These are phyloP conservation scores for Lasiosphaeriaceae sp. DNA, from an alignment of 495 filamentous ascomycete species.

Conservation along the genomic window DNA sequence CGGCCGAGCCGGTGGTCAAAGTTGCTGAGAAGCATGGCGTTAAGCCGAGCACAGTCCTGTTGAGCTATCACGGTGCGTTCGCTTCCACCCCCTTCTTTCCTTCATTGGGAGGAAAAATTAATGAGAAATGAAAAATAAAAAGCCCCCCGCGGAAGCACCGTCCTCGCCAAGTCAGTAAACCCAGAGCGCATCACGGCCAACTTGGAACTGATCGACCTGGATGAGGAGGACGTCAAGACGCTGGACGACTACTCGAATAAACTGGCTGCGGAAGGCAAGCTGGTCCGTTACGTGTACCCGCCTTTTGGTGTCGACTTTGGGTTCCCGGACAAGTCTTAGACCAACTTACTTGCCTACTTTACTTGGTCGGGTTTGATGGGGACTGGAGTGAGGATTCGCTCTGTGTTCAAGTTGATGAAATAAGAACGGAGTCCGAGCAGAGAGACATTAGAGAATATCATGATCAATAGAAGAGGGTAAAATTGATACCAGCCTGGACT, in stretches of 20 bases:
- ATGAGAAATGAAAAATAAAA: background rate
- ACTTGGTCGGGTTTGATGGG: no score
- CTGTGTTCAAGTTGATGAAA: no score
- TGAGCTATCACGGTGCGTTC: slow-evolving; percentile 70
- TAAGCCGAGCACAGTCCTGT: slow-evolving; percentile 56
- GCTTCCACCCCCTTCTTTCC: background rate
- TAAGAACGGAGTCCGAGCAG: no score
- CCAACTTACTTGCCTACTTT: no score
- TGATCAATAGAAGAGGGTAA: no score
- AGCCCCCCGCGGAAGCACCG: slow-evolving; percentile 70
- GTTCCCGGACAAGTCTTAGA: slow-evolving; percentile 63
- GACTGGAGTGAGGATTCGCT: no score
- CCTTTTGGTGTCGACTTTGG: slow-evolving; percentile 74
- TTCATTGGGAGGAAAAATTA: background rate
- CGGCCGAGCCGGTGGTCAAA: slow-evolving; percentile 61
- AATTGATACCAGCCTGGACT: no score
- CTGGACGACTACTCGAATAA: slow-evolving; percentile 57
- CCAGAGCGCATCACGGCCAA: slow-evolving; percentile 72
- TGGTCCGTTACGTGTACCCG: slow-evolving; percentile 72
- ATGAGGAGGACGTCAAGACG: slow-evolving; percentile 59
- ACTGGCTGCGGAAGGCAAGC: slow-evolving; percentile 56
- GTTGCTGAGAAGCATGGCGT: slow-evolving; percentile 68
- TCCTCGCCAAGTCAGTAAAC: slow-evolving; percentile 77
- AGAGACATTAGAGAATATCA: no score
- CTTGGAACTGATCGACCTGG: slow-evolving; percentile 62